phyloP scores from a whole-genome alignment of 2,329 filamentous ascomycete species.

The Neurospora sp. region DNA sequence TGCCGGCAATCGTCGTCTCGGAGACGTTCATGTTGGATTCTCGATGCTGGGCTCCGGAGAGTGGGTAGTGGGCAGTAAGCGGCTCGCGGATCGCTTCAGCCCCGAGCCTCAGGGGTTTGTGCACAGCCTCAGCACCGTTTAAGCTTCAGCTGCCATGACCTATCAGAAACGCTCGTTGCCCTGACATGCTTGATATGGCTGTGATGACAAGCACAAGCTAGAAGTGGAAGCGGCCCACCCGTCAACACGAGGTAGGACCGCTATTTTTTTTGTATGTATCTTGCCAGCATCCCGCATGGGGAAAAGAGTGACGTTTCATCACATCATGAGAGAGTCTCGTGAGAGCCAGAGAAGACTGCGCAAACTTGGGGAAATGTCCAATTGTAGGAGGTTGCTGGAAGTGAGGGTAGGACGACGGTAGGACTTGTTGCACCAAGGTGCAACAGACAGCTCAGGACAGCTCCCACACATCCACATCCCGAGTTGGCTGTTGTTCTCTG shows the following conservation, averaged over 20 bases:
- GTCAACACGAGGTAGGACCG: background rate
- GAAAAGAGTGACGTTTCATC: background rate
- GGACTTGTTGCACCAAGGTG: background rate
- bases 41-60: background rate
- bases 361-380: background rate
- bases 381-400: background rate
- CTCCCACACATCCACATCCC: background rate
- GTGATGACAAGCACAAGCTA: background rate
- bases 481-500: background rate
- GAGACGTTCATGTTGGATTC: background rate
- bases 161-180: constrained; percentile 8
- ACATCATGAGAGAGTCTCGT: background rate
- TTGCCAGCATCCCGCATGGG: background rate
- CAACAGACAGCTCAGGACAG: background rate
- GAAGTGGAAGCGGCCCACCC: background rate
- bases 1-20: background rate
- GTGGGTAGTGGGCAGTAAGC: constrained; percentile 3
- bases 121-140: constrained; percentile 16
- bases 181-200: background rate
- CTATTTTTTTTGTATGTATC: background rate
- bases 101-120: background rate
- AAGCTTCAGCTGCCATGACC: constrained; percentile 6
- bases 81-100: constrained; percentile 3
- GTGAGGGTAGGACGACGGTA: background rate
- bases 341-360: background rate